Evolutionary conservation across 2,329 filamentous ascomycete genomes (phyloP), one percentile per base, ranked within the genome.

Genomic region (Curvularia hawaiiensis): DNA sequence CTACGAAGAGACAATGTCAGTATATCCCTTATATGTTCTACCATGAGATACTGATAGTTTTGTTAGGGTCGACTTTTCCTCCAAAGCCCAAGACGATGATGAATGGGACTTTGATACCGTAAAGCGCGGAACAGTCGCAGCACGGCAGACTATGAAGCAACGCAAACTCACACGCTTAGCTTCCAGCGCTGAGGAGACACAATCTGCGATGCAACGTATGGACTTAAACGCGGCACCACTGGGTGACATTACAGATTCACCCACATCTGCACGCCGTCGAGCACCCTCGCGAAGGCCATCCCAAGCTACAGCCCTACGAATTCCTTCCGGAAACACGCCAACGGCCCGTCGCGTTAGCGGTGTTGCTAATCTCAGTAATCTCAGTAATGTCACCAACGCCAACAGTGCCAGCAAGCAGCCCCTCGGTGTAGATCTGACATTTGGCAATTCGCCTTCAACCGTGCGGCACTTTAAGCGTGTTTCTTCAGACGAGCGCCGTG

Each of bases 71-170:
- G 88, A 85, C 9, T 84, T 96, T 52, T 83, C 85, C 2, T 83
- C 85, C 2, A 86, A 82, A 64, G 82, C 85, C 38, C 88, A 92
- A 5, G 83, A 90, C 16, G 92, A 97, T 63, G 93, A 91, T 62
- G 93, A 91, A 63, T 98, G 94, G 94, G 89, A 96, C 2, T 98
- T 98, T 73, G 94, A 97, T 71, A 98, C 94, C 0, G 88, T 98
- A 71, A 95, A 91, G 75, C 84, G 85, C 11, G 77, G 82, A 8
- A 91, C 90, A 0, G 81, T 88, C 31, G 83, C 85, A 4, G 57
- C 65, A 24, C 65, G 68, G 4, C 68, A 85, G 66, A 86, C 83
- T 4, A 72, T 75, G 59, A 83, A 79, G 67, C 78, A 79, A 55
- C 75, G 79, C 58, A 84, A 81, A 63, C 70, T 79, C 33, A 76